Percentiles rank a stretch among this genome's conserved stretches.
Evolutionary conservation across 1,284 basidiomycete genomes (phyloP).

Genomic region (Rhodotorula sp.): DNA sequence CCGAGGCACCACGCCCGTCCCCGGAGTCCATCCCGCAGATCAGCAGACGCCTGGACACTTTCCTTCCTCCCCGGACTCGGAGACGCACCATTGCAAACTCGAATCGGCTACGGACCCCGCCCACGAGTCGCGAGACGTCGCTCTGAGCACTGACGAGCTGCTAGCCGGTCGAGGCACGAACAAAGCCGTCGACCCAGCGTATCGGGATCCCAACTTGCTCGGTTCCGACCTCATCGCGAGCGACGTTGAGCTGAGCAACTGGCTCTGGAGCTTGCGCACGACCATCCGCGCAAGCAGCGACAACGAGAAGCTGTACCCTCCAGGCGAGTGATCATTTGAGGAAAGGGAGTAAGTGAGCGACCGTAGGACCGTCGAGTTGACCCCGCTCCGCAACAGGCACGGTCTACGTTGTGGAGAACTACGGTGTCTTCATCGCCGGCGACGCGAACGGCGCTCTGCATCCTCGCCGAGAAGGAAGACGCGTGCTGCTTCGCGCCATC

Average conservation of each 20-base stretch:
- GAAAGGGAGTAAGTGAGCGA: too few species aligned
- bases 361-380: too few species aligned
- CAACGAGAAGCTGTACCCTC: slow-evolving; percentile 52
- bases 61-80: not conserved
- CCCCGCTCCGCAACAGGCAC: slow-evolving; percentile 3
- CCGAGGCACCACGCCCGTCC: not conserved
- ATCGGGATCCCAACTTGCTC: slow-evolving; percentile 44
- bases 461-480: slow-evolving; percentile 47
- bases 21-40: too few species aligned
- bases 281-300: slow-evolving; percentile 53
- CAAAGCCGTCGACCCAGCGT: slow-evolving; percentile 40
- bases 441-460: slow-evolving; percentile 21
- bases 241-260: slow-evolving; percentile 47
- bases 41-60: not conserved
- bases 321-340: slow-evolving; percentile 45
- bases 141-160: slow-evolving; percentile 26
- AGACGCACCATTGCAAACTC: not conserved
- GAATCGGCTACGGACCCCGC: slow-evolving; percentile 23
- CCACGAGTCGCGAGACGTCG: slow-evolving; percentile 30
- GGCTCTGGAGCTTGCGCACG: slow-evolving; percentile 51
- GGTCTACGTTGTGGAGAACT: slow-evolving; percentile 48
- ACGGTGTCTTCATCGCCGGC: slow-evolving; percentile 49
- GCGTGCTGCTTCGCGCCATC: slow-evolving; percentile 53
- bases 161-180: slow-evolving; percentile 38
- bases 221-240: slow-evolving; percentile 27